A percentile compares a stretch with the other conserved stretches of the same genome.
These are phyloP conservation scores for Babesia caballi DNA, from an alignment of 169 alveolate species.

Conservation along the genomic window DNA sequence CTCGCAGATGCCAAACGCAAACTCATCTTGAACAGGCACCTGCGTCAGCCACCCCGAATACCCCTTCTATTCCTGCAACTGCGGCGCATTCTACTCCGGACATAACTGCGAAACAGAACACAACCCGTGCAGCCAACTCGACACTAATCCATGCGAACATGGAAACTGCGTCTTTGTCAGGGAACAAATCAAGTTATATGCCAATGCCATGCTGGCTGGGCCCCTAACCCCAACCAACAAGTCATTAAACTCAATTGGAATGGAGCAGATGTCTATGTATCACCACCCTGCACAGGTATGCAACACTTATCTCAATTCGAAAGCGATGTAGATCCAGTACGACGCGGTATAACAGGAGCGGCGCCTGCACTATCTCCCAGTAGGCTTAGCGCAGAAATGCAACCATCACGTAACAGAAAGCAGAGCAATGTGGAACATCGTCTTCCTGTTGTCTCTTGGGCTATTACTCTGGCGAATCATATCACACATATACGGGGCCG, in stretches of 20 bases:
- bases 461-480: slow-evolving; percentile 41
- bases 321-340: slow-evolving; percentile 16
- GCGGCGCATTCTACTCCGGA: slow-evolving; percentile 77
- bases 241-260: slow-evolving; percentile 69
- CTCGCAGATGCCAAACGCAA: neutral
- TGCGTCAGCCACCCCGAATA: slow-evolving; percentile 51
- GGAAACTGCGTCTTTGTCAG: slow-evolving; percentile 71
- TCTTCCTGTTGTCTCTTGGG: slow-evolving; percentile 23
- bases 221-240: slow-evolving; percentile 59
- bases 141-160: slow-evolving; percentile 72
- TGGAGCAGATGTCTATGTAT: slow-evolving; percentile 64
- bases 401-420: slow-evolving; percentile 11
- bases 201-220: slow-evolving; percentile 78
- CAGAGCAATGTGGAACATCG: slow-evolving; percentile 39
- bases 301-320: no score
- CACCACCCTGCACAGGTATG: slow-evolving; percentile 72
- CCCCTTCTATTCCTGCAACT: slow-evolving; percentile 74
- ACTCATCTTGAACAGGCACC: slow-evolving; percentile 34
- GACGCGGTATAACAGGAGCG: slow-evolving; percentile 57
- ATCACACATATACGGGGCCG: neutral
- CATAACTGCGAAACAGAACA: slow-evolving; percentile 76
- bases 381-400: neutral
- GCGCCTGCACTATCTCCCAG: slow-evolving; percentile 62
- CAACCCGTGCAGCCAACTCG: slow-evolving; percentile 72
- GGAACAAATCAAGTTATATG: slow-evolving; percentile 71